Evolutionary conservation across 225 moss, liverwort and hornwort genomes (phyloP), one percentile per base, ranked within the genome.

Genomic region (Sphagnum contortum): DNA sequence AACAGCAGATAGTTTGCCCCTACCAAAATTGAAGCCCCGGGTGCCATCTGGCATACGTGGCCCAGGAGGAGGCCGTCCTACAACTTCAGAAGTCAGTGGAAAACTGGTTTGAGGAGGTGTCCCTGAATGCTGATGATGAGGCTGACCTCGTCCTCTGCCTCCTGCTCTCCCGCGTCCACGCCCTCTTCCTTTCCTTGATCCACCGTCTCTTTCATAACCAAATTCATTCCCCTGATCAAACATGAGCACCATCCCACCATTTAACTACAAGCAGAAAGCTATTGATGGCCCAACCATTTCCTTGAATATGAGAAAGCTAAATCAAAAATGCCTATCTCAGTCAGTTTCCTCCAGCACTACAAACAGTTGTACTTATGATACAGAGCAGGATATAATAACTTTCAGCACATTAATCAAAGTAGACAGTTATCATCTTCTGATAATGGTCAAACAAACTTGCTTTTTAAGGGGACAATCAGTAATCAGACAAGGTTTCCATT

Each of bases 21-120:
- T 89, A 57, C 98, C 98, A 9, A 84, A 70, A 9, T 90, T 80
- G 59, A 98, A 98, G 3, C 98, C 98, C 55, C 98, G 79, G 2
- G 98, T 93, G 50, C 98, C 98, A 79, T 98, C 98, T 55, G 98
- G 98, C 98, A 98, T 98, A 52, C 98, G 91, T 11, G 98, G 98
- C 58, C 98, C 93, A 46, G 98, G 98, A 50, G 98, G 98, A 8
- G 90, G 93, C 80, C 91, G 86, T 10, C 80, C 85, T 63, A 92
- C 62, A 46, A 79, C 68, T 52, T 93, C 98, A 74, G 77, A 82
- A 11, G 65, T 14, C 29, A 71, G 59, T 61, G 78, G 73, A 54
- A 63, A 70, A 49, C 81, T 78, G 58, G 65, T 76, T 80, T 88
- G 92, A 63, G 98, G 98, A 9, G 93, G 84, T 6, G 93, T 91